Conservation (phyloP, 306 rosid genomes). For the Cucurbita moschata region DNA sequence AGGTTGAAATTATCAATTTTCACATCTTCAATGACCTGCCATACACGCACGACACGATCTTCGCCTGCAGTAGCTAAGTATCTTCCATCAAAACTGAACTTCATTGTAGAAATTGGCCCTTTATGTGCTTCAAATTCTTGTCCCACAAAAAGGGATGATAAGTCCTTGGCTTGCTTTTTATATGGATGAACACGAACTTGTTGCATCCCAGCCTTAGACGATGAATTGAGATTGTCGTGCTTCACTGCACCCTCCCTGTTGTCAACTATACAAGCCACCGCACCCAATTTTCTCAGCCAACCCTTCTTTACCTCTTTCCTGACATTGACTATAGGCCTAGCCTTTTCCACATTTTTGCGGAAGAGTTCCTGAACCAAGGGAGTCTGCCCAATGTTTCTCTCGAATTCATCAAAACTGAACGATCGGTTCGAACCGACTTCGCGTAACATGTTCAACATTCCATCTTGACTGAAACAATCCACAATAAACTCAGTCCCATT, state of each 20-base stretch:
- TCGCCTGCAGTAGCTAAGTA: slow-evolving; percentile 75
- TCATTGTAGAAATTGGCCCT: slow-evolving; percentile 67
- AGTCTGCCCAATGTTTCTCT: slow-evolving; percentile 25
- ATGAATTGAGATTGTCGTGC: not conserved
- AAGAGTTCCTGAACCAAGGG: slow-evolving; percentile 29
- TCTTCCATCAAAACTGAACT: slow-evolving; percentile 69
- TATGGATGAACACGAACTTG: slow-evolving; percentile 47
- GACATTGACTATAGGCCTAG: slow-evolving; percentile 11
- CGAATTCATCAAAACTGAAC: slow-evolving; percentile 30
- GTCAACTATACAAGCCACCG: slow-evolving; percentile 37
- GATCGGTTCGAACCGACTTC: slow-evolving; percentile 31
- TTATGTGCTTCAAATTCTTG: slow-evolving; percentile 65
- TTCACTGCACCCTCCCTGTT: slow-evolving; percentile 3
- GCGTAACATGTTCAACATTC: slow-evolving; percentile 23
- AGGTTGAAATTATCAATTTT: slow-evolving; percentile 28
- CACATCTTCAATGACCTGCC: slow-evolving; percentile 63
- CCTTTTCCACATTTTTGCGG: slow-evolving; percentile 30
- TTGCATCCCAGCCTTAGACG: slow-evolving; percentile 14
- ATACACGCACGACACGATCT: slow-evolving; percentile 65
- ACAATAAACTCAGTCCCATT: slow-evolving; percentile 34
- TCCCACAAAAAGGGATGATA: slow-evolving; percentile 51
- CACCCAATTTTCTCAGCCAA: slow-evolving; percentile 47
- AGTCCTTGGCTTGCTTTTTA: slow-evolving; percentile 50
- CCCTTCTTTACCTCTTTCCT: slow-evolving; percentile 35
- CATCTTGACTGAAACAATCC: slow-evolving; percentile 31